Percentiles rank a stretch among this genome's conserved stretches.
Conservation (phyloP, 768 basidiomycete species). For the Naganishia antarctica region DNA sequence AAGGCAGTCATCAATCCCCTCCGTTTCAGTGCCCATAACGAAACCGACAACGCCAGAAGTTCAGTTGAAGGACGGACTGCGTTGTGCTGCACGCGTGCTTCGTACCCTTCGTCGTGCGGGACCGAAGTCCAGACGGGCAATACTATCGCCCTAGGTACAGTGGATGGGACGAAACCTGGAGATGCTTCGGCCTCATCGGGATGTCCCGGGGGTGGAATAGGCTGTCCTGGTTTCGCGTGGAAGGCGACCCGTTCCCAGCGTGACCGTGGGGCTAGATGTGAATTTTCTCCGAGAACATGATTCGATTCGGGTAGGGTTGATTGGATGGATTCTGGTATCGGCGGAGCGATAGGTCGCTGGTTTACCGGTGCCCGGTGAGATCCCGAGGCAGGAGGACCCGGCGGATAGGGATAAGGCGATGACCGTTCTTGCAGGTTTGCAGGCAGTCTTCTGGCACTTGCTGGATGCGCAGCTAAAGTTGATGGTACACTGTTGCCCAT, state of each 20-base stretch:
- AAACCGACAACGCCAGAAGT: slow-evolving; percentile 1
- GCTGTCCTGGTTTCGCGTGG: slow-evolving; percentile 13
- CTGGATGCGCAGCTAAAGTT: too few relatives aligned
- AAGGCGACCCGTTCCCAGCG: not conserved
- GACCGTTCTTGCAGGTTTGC: too few relatives aligned
- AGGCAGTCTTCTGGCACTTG: too few relatives aligned
- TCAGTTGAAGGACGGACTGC: slow-evolving; percentile 22
- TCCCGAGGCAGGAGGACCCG: too few relatives aligned
- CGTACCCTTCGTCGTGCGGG: slow-evolving; percentile 31
- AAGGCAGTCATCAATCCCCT: slow-evolving; percentile 31
- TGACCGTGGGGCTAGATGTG: not conserved
- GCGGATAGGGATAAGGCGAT: too few relatives aligned
- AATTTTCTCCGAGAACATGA: slow-evolving; percentile 19
- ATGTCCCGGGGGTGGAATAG: not conserved
- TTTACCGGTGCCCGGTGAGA: too few relatives aligned
- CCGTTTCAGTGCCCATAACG: slow-evolving; percentile 41
- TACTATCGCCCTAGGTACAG: not conserved
- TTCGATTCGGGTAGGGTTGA: too few relatives aligned
- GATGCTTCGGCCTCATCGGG: slow-evolving; percentile 3
- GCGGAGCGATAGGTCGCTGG: too few relatives aligned
- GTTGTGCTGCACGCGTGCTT: slow-evolving; percentile 32
- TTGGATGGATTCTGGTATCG: too few relatives aligned
- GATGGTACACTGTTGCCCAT: too few relatives aligned
- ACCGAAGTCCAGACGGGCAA: not conserved
- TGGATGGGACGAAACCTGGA: not conserved